Evolutionary conservation across 2,329 filamentous ascomycete genomes (phyloP), one percentile per base, ranked within the genome.

Genomic region (Colletotrichum truncatum): DNA sequence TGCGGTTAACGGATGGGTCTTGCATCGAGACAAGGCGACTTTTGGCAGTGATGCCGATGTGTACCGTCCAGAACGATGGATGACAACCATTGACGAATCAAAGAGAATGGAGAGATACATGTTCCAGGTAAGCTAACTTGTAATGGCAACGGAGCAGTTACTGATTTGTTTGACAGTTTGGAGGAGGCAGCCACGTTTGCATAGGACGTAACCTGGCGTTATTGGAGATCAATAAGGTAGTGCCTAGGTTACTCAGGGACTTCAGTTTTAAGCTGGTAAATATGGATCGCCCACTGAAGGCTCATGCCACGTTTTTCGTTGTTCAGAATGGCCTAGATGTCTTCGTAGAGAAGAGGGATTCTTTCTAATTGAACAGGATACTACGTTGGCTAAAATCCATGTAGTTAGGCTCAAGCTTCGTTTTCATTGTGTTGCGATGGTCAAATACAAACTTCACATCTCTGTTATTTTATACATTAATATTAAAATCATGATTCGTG

Each of bases 231-330:
- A 86, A 87, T 76, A 89, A 89, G 77, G 80, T 88, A 34, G 74
- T 87, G 34, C 85, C 85, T 4, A 81, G 84, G 34, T 75, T 89
- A 25, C 73, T 87, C 67, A 74, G 84, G n/a, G 82, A 86, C 65
- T 88, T 83, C 70, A 76, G 84, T 45, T 83, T 88, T 67, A 77
- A 84, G 71, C 76, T 88, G 25, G 79, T 82, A n/a, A 77, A 84
- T 62, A 84, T 84, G 0, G 77, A 79, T 9, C 77, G 81, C 41
- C 78, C 82, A 54, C 76, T 88, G 68, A 81, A 80, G 64, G 83
- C 84, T n/a, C 81, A 84, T 57, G 82, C 85, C 18, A 86, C 84
- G 4, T 88, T 88, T 73, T 88, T 89, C 69, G 86, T 88, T 9
- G 85, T 88, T 9, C 86, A 88, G 72, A 78, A 82, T 52, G 86